Base-by-base conservation (phyloP, 148 eudicot genomes). In the Camellia japonica region DNA sequence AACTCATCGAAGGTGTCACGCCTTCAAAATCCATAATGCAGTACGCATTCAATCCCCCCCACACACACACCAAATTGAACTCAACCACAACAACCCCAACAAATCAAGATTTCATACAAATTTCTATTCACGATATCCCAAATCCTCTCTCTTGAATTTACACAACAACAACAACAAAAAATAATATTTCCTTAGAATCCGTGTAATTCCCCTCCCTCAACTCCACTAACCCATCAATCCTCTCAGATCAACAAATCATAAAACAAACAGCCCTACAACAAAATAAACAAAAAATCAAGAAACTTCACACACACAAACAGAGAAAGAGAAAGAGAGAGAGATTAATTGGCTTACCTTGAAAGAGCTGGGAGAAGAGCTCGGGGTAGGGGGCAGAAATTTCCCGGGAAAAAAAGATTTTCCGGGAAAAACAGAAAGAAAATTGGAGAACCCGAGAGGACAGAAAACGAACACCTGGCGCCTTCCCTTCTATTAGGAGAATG, bases 11-110 rank as follows among this genome's bases (percentile, higher is more conserved):
- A 54, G 87, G 86, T 68, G 85, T 78, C 4, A 83, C 69, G 43
- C 41, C 41, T 79, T 89, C 88, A 14, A 73, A 77, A 69, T 88
- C 94, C 98, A 91, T 95, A 76, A 38, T 65, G 42, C 76, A 43
- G 59, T 64, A 4, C 18, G 41, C 79, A 68, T 66, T 75, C 75
- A 82, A 82, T 58, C 58, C 30, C 62, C 38, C 38, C 38, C 38
- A 30, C 38, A 30, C 38, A 30, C 38, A 73, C 60, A 13, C 80
- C 64, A 58, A 59, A 59, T 63, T 12, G 30, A 41, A 55, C 7
- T 1, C 19, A 15, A 69, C 10, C n/a, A 68, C 55, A 15, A 30
- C 38, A 14, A 75, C 23, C 47, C 23, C 16, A 0, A 81, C 63
- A 56, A 18, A 81, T 81, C 60, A 59, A 77, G 60, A 69, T 52